Base-by-base conservation (phyloP, 2,329 filamentous ascomycete species). In the Cladophialophora immunda region DNA sequence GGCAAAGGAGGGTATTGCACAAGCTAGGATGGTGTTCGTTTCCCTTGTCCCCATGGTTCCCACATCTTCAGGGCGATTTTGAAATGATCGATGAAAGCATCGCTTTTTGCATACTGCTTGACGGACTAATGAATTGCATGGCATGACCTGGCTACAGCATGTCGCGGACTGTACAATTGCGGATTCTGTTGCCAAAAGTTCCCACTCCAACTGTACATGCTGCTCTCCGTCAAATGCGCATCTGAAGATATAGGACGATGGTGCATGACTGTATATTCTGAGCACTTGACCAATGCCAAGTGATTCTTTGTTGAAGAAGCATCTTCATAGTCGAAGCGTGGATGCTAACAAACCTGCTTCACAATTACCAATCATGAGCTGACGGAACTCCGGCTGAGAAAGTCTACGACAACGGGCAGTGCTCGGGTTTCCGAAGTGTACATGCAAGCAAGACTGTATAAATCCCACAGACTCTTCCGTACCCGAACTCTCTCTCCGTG, bases 71-170 rank as follows among this genome's bases (percentile, higher is more conserved):
- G 56, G 63, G 58, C 58, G 57, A 59, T 22, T 59, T 59, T 59
- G 45, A 58, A 32, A 38, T 53, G 55, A 58, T 58, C 45, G 29
- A 54, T 59, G 53, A 45, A 32, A 59, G 32, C 56, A 55, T 54
- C 22, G 15, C 19, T 36, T 30, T 47, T 38, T 47, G 22, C 22
- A 38, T 36, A 32, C 25, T 58, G 29, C 27, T 50, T 53, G 38
- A 62, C 45, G 58, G 64, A 65, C 38, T 66, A 56, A 66, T 66
- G 64, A 66, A 61, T 62, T 38, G 59, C 50, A 65, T 50, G 53
- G 52, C 63, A 61, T 65, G 62, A 55, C 19, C 54, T 58, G 53
- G 38, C 38, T 58, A 50, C 38, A 64, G 62, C 41, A 50, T 50
- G 22, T 36, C n/a, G 32, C 5, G 19, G 27, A 45, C 25, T 59